Evolutionary conservation across 495 filamentous ascomycete species (phyloP).

Genomic region (Penicillium soppii): DNA sequence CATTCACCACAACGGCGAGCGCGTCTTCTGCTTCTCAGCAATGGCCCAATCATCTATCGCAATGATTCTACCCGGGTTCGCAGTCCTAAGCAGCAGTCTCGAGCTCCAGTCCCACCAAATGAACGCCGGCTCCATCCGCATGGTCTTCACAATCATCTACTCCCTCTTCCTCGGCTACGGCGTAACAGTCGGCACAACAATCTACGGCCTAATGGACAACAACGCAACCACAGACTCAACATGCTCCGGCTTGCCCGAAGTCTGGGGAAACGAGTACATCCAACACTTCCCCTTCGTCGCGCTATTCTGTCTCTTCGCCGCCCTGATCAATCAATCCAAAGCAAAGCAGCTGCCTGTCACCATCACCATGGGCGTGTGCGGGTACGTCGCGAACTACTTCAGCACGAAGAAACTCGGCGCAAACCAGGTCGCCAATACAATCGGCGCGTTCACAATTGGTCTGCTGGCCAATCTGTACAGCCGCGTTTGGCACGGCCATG

Average conservation of each 20-base stretch:
- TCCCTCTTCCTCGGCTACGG: conserved; percentile 93
- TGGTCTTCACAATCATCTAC: conserved; percentile 93
- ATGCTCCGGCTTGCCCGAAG: conserved; percentile 47
- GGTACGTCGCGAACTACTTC: conserved; percentile 80
- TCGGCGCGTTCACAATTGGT: conserved; percentile 82
- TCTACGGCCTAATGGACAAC: conserved; percentile 77
- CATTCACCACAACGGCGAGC: conserved; percentile 48
- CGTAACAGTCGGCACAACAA: conserved; percentile 86
- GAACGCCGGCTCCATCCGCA: conserved; percentile 82
- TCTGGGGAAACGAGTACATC: conserved; percentile 36
- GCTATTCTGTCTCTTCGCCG: conserved; percentile 73
- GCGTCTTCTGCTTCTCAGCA: conserved; percentile 81
- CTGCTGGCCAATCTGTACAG: conserved; percentile 83
- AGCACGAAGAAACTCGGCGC: conserved; percentile 62
- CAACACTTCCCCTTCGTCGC: conserved; percentile 61
- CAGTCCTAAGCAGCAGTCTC: conserved; percentile 72
- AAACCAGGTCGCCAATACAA: conserved; percentile 76
- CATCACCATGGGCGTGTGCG: conserved; percentile 70
- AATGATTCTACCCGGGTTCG: conserved; percentile 84
- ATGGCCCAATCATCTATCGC: conserved; percentile 86
- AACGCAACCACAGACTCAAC: conserved; percentile 67
- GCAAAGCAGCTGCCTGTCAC: conserved; percentile 81
- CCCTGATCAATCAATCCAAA: conserved; percentile 82
- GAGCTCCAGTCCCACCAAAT: conserved; percentile 83
- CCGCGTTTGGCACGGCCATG: conserved; percentile 73